phyloP scores from a whole-genome alignment of 1,284 basidiomycete species.

The Phylloboletellus chloephorus region DNA sequence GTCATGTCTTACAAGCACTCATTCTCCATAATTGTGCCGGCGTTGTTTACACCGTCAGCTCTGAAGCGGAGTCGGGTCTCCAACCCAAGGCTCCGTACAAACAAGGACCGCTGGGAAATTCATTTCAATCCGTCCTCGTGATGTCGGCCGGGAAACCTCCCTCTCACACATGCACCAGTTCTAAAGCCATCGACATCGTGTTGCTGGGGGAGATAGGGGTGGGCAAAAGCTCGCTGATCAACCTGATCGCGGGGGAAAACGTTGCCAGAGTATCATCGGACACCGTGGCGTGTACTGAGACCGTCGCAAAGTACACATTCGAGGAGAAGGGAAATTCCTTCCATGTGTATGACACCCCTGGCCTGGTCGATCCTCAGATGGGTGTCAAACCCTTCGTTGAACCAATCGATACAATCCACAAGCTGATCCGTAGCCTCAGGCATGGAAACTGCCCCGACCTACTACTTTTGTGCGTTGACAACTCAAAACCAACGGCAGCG shows the following conservation, averaged over 20 bases:
- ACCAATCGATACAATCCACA: constrained; percentile 30
- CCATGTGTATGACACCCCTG: constrained; percentile 36
- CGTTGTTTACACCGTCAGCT: not conserved
- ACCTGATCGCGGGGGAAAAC: constrained; percentile 12
- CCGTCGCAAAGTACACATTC: constrained; percentile 12
- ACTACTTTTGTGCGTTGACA: constrained; percentile 36
- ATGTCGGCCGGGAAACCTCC: constrained; percentile 9
- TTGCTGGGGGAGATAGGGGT: constrained; percentile 27
- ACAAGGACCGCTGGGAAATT: constrained; percentile 9
- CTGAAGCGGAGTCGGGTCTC: constrained; percentile 6
- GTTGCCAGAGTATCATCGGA: constrained; percentile 25
- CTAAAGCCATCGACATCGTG: constrained; percentile 15
- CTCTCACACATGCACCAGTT: not conserved
- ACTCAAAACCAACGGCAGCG: constrained; percentile 29
- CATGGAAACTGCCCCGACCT: constrained; percentile 30
- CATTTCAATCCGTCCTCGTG: constrained; percentile 16
- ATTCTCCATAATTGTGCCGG: constrained; percentile 15
- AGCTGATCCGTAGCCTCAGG: constrained; percentile 28
- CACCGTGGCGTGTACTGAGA: constrained; percentile 19
- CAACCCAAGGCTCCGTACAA: constrained; percentile 9
- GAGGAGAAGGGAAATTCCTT: constrained; percentile 17
- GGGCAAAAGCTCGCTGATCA: constrained; percentile 31
- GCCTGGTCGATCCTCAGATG: constrained; percentile 36
- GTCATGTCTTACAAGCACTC: constrained; percentile 14
- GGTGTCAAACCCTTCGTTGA: constrained; percentile 22